Conservation (phyloP, 2,329 filamentous ascomycete genomes). For the Colletotrichum tabaci region DNA sequence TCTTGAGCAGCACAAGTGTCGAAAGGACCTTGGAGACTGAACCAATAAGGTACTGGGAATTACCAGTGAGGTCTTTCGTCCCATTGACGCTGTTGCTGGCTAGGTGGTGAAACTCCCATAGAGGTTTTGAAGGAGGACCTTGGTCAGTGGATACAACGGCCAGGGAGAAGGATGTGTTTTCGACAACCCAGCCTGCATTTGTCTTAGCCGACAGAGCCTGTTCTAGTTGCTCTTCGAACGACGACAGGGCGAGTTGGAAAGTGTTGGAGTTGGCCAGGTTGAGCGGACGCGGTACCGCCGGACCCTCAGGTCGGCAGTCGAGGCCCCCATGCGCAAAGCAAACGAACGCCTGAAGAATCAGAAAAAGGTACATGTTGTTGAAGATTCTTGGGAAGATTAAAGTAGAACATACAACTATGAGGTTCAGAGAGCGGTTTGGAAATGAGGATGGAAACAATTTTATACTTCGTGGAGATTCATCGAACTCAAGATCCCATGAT, state of each 20-base stretch:
- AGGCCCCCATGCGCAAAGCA: constrained; percentile 32
- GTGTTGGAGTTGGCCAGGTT: constrained; percentile 46
- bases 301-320: constrained; percentile 49
- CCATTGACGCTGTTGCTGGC: constrained; percentile 53
- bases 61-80: constrained; percentile 49
- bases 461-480: neutral
- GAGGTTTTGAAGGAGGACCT: constrained; percentile 44
- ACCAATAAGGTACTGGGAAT: constrained; percentile 60
- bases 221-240: constrained; percentile 49
- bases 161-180: constrained; percentile 58
- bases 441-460: neutral
- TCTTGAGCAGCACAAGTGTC: constrained; percentile 54
- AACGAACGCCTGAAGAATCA: neutral
- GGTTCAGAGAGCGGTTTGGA: neutral
- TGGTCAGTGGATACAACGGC: constrained; percentile 52
- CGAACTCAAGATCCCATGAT: neutral
- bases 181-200: constrained; percentile 52
- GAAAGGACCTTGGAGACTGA: constrained; percentile 58
- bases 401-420: neutral
- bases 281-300: constrained; percentile 52
- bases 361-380: neutral
- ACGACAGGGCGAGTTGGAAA: constrained; percentile 49
- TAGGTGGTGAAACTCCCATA: constrained; percentile 61
- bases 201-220: constrained; percentile 51
- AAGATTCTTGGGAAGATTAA: neutral